Evolutionary conservation across 1,284 basidiomycete genomes (phyloP).

Genomic region (Microbotryomycetes sp.): DNA sequence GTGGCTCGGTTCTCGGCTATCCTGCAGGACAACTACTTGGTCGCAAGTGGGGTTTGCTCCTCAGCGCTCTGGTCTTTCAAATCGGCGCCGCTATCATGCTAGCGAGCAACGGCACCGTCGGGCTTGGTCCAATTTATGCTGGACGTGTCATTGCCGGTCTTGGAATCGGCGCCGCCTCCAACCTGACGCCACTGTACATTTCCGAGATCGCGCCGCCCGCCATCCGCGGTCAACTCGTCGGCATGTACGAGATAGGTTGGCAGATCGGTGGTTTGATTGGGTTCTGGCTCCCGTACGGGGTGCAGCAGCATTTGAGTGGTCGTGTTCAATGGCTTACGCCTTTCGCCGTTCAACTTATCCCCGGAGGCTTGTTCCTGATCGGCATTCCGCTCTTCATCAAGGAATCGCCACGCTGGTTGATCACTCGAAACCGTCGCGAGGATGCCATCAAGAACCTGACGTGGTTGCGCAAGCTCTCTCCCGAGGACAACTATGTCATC

Average conservation of each 20-base stretch:
- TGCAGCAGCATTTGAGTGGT: slow-evolving; percentile 17
- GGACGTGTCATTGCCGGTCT: slow-evolving; percentile 38
- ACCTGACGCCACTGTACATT: slow-evolving; percentile 39
- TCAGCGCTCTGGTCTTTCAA: slow-evolving; percentile 32
- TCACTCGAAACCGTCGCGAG: slow-evolving; percentile 50
- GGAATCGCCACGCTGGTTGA: slow-evolving; percentile 57
- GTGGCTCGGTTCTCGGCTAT: slow-evolving; percentile 17
- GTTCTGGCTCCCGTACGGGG: slow-evolving; percentile 18
- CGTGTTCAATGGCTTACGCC: slow-evolving; percentile 49
- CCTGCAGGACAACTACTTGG: slow-evolving; percentile 15
- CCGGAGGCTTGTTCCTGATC: slow-evolving; percentile 49
- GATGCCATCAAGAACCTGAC: slow-evolving; percentile 52
- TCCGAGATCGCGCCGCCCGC: slow-evolving; percentile 25
- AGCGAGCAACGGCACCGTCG: neutral
- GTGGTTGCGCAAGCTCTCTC: slow-evolving; percentile 35
- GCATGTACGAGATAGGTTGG: slow-evolving; percentile 40
- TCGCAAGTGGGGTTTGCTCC: slow-evolving; percentile 31
- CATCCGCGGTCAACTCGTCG: slow-evolving; percentile 38
- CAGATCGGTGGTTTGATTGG: slow-evolving; percentile 24
- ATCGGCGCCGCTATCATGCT: slow-evolving; percentile 35
- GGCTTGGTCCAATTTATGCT: slow-evolving; percentile 32
- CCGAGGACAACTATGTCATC: slow-evolving; percentile 16
- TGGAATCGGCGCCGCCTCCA: slow-evolving; percentile 36
- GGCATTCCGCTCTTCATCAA: slow-evolving; percentile 48
- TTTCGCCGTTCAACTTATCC: slow-evolving; percentile 51